These are phyloP conservation scores for Gossypium thurberi DNA, from an alignment of 345 rosid species.

Conservation along the genomic window DNA sequence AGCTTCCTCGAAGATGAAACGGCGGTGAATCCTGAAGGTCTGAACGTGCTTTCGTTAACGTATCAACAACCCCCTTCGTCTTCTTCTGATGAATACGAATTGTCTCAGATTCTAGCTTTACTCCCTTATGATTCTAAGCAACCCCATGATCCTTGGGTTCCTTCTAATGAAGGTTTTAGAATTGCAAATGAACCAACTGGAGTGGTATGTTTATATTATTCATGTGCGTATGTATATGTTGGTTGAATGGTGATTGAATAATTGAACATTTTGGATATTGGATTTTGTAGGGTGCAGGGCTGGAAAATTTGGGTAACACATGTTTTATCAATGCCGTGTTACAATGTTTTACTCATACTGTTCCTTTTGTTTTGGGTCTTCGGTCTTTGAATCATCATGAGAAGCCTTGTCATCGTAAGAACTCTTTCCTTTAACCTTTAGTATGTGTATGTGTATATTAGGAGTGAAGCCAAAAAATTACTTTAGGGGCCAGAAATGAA, in stretches of 20 bases:
- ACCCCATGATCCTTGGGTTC: not conserved
- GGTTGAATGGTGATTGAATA: not conserved
- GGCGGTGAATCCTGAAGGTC: not conserved
- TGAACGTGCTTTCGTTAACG: no score
- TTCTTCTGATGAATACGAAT: not conserved
- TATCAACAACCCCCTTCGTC: not conserved
- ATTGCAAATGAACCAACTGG: slow-evolving; percentile 1
- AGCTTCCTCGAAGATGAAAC: not conserved
- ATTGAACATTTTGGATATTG: not conserved
- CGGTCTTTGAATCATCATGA: slow-evolving; percentile 34
- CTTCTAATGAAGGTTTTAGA: not conserved
- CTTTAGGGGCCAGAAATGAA: no score
- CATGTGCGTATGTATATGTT: not conserved
- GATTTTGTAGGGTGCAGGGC: slow-evolving; percentile 71
- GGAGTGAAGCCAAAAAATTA: no score
- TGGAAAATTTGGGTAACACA: slow-evolving; percentile 68
- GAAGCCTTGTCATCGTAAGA: slow-evolving; percentile 41
- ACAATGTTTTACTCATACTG: slow-evolving; percentile 89
- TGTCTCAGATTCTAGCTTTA: not conserved
- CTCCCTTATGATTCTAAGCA: not conserved
- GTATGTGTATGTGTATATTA: no score
- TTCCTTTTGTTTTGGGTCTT: slow-evolving; percentile 58
- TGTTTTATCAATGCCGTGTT: slow-evolving; percentile 81
- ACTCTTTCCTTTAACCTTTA: not conserved
- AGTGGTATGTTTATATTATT: slow-evolving; percentile 5